Conservation (phyloP, 1,284 basidiomycete species). For the Cerioporus squamosus region DNA sequence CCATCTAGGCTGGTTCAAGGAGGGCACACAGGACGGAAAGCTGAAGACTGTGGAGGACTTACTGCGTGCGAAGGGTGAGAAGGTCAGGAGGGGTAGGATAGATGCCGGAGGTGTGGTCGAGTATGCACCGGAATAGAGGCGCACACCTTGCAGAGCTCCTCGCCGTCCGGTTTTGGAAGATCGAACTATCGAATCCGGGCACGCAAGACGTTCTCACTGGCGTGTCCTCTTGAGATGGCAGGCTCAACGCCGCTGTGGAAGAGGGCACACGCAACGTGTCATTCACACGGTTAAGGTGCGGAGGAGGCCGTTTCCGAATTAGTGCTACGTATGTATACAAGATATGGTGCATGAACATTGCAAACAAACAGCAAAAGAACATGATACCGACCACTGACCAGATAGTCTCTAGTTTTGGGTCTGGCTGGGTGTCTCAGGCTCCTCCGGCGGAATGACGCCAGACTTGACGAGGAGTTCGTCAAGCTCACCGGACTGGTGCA, state of each 20-base stretch:
- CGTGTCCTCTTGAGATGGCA: neutral
- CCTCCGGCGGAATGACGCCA: conserved; percentile 58
- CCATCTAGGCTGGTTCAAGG: conserved; percentile 92
- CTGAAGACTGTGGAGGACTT: conserved; percentile 84
- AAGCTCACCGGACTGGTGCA: conserved; percentile 97
- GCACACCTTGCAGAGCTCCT: too few species aligned
- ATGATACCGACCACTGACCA: neutral
- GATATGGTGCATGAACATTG: conserved; percentile 24
- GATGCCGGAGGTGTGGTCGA: conserved; percentile 51
- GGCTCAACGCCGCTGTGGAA: too few species aligned
- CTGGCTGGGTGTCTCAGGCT: conserved; percentile 10
- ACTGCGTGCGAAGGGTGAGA: conserved; percentile 77
- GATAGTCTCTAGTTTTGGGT: neutral
- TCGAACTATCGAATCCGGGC: too few species aligned
- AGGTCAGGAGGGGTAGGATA: conserved; percentile 62
- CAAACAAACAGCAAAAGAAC: neutral
- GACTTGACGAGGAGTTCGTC: conserved; percentile 82
- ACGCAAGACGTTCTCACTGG: too few species aligned
- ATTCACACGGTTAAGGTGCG: too few species aligned
- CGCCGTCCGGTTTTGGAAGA: too few species aligned
- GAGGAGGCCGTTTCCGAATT: neutral
- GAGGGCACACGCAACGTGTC: too few species aligned
- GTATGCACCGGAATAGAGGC: conserved; percentile 33
- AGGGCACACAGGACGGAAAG: conserved; percentile 74
- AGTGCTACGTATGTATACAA: conserved; percentile 14